Conservation (phyloP, 805 yeast genomes). For the Allodekkera sacchari region DNA sequence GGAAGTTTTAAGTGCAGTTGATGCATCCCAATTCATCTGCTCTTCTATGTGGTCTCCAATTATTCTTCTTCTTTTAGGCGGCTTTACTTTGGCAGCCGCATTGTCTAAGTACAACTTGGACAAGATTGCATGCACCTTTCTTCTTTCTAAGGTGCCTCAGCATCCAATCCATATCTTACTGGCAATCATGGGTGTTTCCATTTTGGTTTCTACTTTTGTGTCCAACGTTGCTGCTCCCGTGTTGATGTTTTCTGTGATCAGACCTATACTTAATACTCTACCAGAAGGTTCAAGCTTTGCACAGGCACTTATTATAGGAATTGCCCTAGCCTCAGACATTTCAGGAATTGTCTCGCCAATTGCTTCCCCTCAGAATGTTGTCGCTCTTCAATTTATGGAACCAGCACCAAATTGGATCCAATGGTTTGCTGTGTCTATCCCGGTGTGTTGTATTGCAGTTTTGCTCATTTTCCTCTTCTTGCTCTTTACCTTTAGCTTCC, state of each 20-base stretch:
- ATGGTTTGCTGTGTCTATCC: constrained; percentile 87
- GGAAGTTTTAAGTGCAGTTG: constrained; percentile 48
- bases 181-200: constrained; percentile 78
- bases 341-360: constrained; percentile 98
- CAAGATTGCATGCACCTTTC: constrained; percentile 72
- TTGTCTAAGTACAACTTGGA: constrained; percentile 87
- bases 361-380: constrained; percentile 92
- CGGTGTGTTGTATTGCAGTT: constrained; percentile 60
- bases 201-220: constrained; percentile 90
- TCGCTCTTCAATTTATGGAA: constrained; percentile 81
- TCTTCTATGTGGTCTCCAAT: constrained; percentile 94
- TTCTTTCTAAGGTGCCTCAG: constrained; percentile 77
- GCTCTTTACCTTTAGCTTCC: constrained; percentile 50
- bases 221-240: constrained; percentile 98
- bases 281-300: constrained; percentile 74
- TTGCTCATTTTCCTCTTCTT: constrained; percentile 67
- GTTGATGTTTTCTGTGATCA: constrained; percentile 81
- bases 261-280: constrained; percentile 77
- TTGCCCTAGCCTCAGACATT: constrained; percentile 85
- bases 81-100: constrained; percentile 92
- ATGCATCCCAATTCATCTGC: constrained; percentile 72
- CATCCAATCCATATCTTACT: constrained; percentile 70
- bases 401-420: constrained; percentile 83
- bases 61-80: constrained; percentile 83
- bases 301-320: constrained; percentile 79